Percentiles rank a stretch among this genome's conserved stretches.
These are phyloP conservation scores for Kwoniella heveanensis DNA, from an alignment of 768 basidiomycete genomes.

Conservation along the genomic window DNA sequence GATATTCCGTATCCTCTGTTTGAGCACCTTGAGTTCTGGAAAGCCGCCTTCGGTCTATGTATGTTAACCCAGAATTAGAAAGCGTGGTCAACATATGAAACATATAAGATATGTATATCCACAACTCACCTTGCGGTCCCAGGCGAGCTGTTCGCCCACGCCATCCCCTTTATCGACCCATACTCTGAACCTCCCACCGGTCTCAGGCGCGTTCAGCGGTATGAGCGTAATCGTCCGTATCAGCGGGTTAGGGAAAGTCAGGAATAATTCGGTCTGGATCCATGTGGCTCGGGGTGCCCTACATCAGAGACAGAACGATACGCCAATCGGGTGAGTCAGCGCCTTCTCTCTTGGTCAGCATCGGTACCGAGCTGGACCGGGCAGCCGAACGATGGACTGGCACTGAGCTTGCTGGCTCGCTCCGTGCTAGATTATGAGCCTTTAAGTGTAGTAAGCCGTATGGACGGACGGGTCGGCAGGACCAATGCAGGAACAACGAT, in stretches of 20 bases:
- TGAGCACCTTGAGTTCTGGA: slow-evolving; percentile 73
- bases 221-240: slow-evolving; percentile 70
- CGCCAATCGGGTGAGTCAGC: not conserved
- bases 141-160: slow-evolving; percentile 58
- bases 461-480: no score
- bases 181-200: slow-evolving; percentile 85
- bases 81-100: no score
- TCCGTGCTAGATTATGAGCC: no score
- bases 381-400: no score
- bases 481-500: no score
- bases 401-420: no score
- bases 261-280: slow-evolving; percentile 87
- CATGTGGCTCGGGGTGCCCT: slow-evolving; percentile 92
- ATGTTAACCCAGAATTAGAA: no score
- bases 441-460: no score
- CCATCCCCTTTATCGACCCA: slow-evolving; percentile 65
- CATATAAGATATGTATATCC: no score
- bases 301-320: slow-evolving; percentile 5
- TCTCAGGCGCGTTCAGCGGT: slow-evolving; percentile 76
- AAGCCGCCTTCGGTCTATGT: slow-evolving; percentile 74
- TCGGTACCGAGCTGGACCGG: no score
- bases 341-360: no score
- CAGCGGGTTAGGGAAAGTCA: slow-evolving; percentile 82
- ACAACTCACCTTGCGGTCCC: slow-evolving; percentile 81
- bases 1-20: slow-evolving; percentile 81